Evolutionary conservation across 129 eudicot genomes (phyloP).

Genomic region (Artemisia annua): DNA sequence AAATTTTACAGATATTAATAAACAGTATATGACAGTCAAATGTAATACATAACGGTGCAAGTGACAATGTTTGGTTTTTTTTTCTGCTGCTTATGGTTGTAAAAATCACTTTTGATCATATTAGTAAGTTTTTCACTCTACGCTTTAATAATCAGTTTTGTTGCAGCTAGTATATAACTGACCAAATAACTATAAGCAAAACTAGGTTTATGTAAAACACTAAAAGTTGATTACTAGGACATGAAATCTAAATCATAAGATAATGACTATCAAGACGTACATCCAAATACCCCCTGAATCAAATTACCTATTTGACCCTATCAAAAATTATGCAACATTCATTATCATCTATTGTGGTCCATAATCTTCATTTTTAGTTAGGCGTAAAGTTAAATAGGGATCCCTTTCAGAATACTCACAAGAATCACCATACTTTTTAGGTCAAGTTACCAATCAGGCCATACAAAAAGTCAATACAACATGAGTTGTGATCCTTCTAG

Average conservation of each 20-base stretch:
- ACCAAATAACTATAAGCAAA: constrained; percentile 10
- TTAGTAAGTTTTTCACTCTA: background rate
- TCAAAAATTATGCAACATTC: constrained; percentile 7
- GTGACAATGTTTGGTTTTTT: constrained; percentile 4
- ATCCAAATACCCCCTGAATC: background rate
- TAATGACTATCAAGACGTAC: constrained; percentile 7
- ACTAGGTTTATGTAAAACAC: background rate
- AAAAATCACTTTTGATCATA: background rate
- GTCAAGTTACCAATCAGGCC: constrained; percentile 11
- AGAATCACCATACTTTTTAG: constrained; percentile 4
- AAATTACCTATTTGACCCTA: constrained; percentile 19
- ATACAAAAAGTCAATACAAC: background rate
- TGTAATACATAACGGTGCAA: background rate
- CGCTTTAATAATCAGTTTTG: background rate
- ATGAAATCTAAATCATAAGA: background rate
- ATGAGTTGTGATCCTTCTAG: constrained; percentile 10
- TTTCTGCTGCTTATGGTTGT: background rate
- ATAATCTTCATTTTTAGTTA: constrained; percentile 6
- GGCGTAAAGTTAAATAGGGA: background rate
- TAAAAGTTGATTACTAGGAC: background rate
- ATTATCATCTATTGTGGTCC: constrained; percentile 16
- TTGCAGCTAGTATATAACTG: background rate
- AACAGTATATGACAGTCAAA: background rate
- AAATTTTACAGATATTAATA: constrained; percentile 8
- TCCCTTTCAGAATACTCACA: constrained; percentile 1